phyloP scores from a whole-genome alignment of 768 basidiomycete species.

The Boletus sensibilis region DNA sequence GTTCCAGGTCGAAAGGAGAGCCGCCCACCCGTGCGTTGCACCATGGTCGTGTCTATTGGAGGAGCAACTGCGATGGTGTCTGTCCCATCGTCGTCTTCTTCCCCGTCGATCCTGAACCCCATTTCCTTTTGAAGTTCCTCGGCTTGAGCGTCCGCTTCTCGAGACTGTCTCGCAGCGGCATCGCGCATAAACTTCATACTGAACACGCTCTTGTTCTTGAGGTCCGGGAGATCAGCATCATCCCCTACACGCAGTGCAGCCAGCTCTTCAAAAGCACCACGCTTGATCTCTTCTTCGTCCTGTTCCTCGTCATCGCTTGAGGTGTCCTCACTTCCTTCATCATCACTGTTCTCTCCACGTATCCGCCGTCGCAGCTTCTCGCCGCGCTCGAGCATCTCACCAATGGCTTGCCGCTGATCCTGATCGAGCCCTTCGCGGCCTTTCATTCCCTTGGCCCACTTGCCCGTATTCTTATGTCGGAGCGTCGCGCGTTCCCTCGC shows the following conservation, averaged over 20 bases:
- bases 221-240: constrained; percentile 22
- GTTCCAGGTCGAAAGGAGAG: constrained; percentile 59
- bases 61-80: constrained; percentile 31
- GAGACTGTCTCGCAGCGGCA: constrained; percentile 68
- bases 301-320: constrained; percentile 38
- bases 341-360: constrained; percentile 60
- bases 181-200: constrained; percentile 99
- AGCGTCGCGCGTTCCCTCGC: constrained; percentile 90
- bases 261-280: constrained; percentile 77
- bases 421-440: constrained; percentile 65
- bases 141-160: constrained; percentile 54
- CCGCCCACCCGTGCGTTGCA: constrained; percentile 66
- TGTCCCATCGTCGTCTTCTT: constrained; percentile 31
- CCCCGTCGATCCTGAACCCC: constrained; percentile 40
- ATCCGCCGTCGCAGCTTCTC: constrained; percentile 80
- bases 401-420: constrained; percentile 65
- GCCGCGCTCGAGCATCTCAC: constrained; percentile 81
- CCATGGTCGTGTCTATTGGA: constrained; percentile 34
- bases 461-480: constrained; percentile 82
- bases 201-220: constrained; percentile 69
- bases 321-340: constrained; percentile 48
- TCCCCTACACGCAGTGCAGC: constrained; percentile 45
- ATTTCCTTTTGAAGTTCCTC: constrained; percentile 77
- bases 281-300: constrained; percentile 53
- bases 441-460: constrained; percentile 80